phyloP scores from a whole-genome alignment of 495 filamentous ascomycete species.

The Penicillium herquei region DNA sequence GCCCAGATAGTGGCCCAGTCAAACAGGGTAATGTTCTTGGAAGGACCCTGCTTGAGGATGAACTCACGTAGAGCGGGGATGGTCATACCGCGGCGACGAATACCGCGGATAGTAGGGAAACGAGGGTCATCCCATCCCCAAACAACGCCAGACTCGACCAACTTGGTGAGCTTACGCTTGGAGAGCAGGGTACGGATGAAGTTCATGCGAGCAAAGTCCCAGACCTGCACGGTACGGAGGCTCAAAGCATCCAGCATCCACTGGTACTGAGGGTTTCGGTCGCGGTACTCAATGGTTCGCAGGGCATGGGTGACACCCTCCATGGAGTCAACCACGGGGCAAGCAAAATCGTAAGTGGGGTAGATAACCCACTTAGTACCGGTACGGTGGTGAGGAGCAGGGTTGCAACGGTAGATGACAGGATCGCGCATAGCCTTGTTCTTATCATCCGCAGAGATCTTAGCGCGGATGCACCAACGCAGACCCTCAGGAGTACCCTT shows the following conservation, averaged over 20 bases:
- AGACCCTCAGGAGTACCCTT: constrained; percentile 70
- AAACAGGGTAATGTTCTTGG: constrained; percentile 82
- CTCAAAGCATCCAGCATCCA: constrained; percentile 90
- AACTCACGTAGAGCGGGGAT: constrained; percentile 86
- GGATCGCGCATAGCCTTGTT: constrained; percentile 90
- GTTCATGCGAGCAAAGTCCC: constrained; percentile 97
- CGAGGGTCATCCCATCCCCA: constrained; percentile 94
- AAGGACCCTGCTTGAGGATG: constrained; percentile 89
- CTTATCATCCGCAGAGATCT: constrained; percentile 77
- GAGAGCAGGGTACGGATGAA: constrained; percentile 87
- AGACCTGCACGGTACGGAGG: constrained; percentile 87
- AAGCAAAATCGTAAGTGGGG: constrained; percentile 93
- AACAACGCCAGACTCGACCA: constrained; percentile 82
- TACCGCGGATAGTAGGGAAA: constrained; percentile 92
- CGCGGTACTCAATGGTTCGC: constrained; percentile 94
- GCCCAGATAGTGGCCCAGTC: constrained; percentile 94
- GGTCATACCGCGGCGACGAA: constrained; percentile 86
- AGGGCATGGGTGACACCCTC: constrained; percentile 95
- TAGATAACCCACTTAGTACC: constrained; percentile 91
- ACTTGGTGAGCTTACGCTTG: constrained; percentile 92
- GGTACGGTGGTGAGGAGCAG: constrained; percentile 82
- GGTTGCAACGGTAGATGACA: constrained; percentile 87
- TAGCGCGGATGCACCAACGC: constrained; percentile 83
- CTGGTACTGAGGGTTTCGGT: constrained; percentile 95
- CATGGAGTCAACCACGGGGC: constrained; percentile 84